Percentiles rank a stretch among this genome's conserved stretches.
Conservation (phyloP, 169 alveolate genomes). For the Cryptosporidium muris region DNA sequence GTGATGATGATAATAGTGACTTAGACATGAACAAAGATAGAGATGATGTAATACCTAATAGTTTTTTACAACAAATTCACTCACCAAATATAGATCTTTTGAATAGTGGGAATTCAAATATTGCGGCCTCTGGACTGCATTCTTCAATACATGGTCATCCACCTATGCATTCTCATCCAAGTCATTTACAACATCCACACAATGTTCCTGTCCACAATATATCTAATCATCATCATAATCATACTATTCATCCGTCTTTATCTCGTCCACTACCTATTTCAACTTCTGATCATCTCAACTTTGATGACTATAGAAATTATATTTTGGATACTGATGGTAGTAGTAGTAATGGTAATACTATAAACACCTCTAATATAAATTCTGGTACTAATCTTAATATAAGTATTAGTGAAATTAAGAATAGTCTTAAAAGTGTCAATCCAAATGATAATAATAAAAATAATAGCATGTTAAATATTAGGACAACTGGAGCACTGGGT, state of each 20-base stretch:
- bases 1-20: constrained; percentile 68
- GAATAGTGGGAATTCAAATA: constrained; percentile 15
- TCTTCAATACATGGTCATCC: constrained; percentile 22
- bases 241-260: constrained; percentile 39
- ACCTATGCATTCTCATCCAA: constrained; percentile 17
- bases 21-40: constrained; percentile 57
- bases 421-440: constrained; percentile 21
- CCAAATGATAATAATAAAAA: constrained; percentile 13
- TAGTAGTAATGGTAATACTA: not conserved
- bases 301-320: constrained; percentile 68
- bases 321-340: constrained; percentile 27
- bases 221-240: constrained; percentile 7
- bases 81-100: constrained; percentile 46
- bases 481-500: constrained; percentile 67
- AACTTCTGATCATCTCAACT: constrained; percentile 25
- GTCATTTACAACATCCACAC: constrained; percentile 3
- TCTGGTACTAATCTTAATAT: not conserved
- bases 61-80: constrained; percentile 48
- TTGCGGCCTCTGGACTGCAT: not conserved
- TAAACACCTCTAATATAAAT: constrained; percentile 2
- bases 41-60: constrained; percentile 46
- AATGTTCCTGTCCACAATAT: constrained; percentile 1
- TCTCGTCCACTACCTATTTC: constrained; percentile 4
- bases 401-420: not conserved
- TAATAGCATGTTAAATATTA: not conserved